Conservation (phyloP, 2,329 filamentous ascomycete genomes). For the Leptosphaerulina australis region DNA sequence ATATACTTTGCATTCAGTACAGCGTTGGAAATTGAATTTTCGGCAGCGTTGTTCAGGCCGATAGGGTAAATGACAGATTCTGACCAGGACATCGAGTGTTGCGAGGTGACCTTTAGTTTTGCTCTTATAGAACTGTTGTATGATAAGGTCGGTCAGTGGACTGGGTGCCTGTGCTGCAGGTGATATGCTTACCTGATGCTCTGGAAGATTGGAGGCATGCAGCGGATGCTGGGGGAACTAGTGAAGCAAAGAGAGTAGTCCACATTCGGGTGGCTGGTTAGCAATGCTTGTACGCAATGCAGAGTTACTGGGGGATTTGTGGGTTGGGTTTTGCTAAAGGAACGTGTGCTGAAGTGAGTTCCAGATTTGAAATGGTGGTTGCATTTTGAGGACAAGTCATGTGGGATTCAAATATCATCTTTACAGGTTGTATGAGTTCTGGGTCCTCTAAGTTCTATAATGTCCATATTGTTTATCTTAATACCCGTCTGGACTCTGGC, state of each 20-base stretch:
- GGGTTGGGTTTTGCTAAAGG: conserved; percentile 10
- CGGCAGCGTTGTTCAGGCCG: conserved; percentile 45
- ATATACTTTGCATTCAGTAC: too few species aligned
- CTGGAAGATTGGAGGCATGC: conserved; percentile 21
- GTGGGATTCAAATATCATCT: conserved; percentile 38
- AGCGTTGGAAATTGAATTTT: conserved; percentile 48
- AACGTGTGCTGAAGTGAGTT: conserved; percentile 19
- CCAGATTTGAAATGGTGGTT: conserved; percentile 15
- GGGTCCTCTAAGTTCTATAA: conserved; percentile 43
- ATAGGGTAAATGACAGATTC: conserved; percentile 55
- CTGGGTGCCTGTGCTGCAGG: conserved; percentile 51
- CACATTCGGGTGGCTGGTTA: conserved; percentile 30
- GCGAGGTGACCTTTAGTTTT: conserved; percentile 29
- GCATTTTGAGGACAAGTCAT: conserved; percentile 20
- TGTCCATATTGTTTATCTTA: conserved; percentile 31
- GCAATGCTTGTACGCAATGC: conserved; percentile 29
- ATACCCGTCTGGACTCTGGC: conserved; percentile 27
- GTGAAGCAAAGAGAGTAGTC: conserved; percentile 42
- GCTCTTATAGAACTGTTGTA: conserved; percentile 43
- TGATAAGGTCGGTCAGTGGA: conserved; percentile 48
- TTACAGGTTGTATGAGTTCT: conserved; percentile 28
- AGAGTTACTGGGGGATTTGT: too few species aligned
- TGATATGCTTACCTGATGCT: conserved; percentile 45
- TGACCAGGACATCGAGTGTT: conserved; percentile 41
- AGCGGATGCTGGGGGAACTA: conserved; percentile 29